phyloP scores from a whole-genome alignment of 257 asterid species.

The Solanum habrochaites region DNA sequence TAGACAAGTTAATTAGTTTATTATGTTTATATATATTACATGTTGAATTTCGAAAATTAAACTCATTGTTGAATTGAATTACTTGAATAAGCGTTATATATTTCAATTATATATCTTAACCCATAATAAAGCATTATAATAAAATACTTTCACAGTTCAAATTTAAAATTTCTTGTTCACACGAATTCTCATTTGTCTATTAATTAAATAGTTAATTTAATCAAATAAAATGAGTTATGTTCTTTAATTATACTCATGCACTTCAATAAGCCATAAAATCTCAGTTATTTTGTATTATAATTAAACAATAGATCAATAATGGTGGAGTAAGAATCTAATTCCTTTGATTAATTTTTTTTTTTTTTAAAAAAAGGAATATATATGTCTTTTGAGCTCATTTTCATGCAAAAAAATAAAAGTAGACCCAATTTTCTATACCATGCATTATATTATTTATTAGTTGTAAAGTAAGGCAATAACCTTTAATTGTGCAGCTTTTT shows the following conservation, averaged over 20 bases:
- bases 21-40: too few relatives aligned
- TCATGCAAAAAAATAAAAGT: conserved; percentile 17
- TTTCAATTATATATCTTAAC: background rate
- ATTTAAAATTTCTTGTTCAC: background rate
- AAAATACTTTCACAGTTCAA: background rate
- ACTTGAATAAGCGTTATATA: background rate
- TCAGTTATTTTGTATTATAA: too few relatives aligned
- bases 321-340: conserved; percentile 8
- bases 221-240: too few relatives aligned
- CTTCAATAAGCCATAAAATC: background rate
- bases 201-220: too few relatives aligned
- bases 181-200: too few relatives aligned
- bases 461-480: conserved; percentile 10
- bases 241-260: background rate
- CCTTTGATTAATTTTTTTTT: background rate
- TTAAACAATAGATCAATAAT: too few relatives aligned
- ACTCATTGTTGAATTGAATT: too few relatives aligned
- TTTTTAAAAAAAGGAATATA: background rate
- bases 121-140: too few relatives aligned
- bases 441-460: background rate
- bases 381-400: conserved; percentile 12
- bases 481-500: conserved; percentile 7
- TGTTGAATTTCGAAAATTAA: too few relatives aligned
- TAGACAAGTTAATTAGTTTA: too few relatives aligned
- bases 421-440: background rate